Conservation (phyloP, 202 grass and related monocot species). For the Panicum virgatum region DNA sequence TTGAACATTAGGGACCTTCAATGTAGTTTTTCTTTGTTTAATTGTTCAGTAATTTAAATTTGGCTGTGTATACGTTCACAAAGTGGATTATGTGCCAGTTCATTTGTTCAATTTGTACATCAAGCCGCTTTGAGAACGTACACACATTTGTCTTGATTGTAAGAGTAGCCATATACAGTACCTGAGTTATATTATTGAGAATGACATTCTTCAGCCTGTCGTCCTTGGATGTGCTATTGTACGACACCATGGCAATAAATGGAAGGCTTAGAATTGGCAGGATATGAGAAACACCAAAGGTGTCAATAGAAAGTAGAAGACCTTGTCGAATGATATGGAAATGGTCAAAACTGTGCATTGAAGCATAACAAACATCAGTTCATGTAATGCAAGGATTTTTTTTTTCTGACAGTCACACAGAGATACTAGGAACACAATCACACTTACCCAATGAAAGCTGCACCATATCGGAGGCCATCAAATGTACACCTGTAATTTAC, state of each 20-base stretch:
- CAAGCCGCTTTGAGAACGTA: slow-evolving; percentile 3
- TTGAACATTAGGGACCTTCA: background rate
- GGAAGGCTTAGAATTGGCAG: slow-evolving; percentile 85
- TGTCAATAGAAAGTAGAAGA: slow-evolving; percentile 82
- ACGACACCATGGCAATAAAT: slow-evolving; percentile 59
- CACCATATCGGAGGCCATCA: slow-evolving; percentile 90
- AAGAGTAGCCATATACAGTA: slow-evolving; percentile 19
- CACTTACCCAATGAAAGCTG: slow-evolving; percentile 89
- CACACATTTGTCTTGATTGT: background rate
- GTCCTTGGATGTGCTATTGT: slow-evolving; percentile 41
- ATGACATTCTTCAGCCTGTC: slow-evolving; percentile 37
- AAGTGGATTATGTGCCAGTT: background rate
- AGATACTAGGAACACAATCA: slow-evolving; percentile 27
- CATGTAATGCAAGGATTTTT: slow-evolving; percentile 15
- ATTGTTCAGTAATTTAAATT: slow-evolving; percentile 35
- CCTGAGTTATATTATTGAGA: slow-evolving; percentile 59
- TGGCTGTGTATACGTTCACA: background rate
- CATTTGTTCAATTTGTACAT: background rate
- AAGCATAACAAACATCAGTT: slow-evolving; percentile 18
- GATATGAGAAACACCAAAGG: slow-evolving; percentile 88
- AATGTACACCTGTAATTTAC: slow-evolving; percentile 81
- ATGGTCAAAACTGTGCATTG: slow-evolving; percentile 78
- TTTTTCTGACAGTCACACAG: slow-evolving; percentile 11
- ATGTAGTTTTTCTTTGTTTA: background rate
- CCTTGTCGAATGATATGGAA: slow-evolving; percentile 93